Percentiles rank a stretch among this genome's conserved stretches.
Conservation (phyloP, 495 filamentous ascomycete genomes). For the Trichoderma asperelloides region DNA sequence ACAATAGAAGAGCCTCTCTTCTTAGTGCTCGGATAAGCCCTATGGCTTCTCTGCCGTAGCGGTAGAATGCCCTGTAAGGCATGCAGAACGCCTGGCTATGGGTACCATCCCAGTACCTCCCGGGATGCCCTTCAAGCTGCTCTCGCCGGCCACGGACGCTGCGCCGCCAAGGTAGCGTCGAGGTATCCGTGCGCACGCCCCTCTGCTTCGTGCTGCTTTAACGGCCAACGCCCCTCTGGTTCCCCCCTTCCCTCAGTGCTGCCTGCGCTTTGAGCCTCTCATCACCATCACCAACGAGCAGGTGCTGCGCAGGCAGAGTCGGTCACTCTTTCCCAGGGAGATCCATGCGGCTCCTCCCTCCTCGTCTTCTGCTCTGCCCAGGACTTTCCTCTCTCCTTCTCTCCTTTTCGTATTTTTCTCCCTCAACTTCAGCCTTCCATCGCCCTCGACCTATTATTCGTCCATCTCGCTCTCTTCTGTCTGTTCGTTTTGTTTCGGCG, state of each 20-base stretch:
- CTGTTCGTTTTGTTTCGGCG: background rate
- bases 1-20: too few species aligned
- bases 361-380: background rate
- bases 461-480: background rate
- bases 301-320: background rate
- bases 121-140: background rate
- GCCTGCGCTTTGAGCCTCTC: slow-evolving; percentile 5
- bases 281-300: slow-evolving; percentile 1
- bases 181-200: background rate
- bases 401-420: background rate
- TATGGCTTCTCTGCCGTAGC: background rate
- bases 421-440: background rate
- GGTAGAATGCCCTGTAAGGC: background rate
- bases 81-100: background rate
- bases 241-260: background rate
- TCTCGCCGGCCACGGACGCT: background rate
- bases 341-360: background rate
- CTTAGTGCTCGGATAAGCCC: background rate
- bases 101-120: background rate
- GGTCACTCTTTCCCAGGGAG: background rate
- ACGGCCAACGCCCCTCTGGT: background rate
- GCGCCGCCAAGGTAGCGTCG: background rate
- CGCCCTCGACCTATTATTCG: background rate
- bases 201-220: slow-evolving; percentile 5
- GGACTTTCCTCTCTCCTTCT: background rate